Conservation (phyloP, 2,329 filamentous ascomycete genomes). For the Fusarium floridanum region DNA sequence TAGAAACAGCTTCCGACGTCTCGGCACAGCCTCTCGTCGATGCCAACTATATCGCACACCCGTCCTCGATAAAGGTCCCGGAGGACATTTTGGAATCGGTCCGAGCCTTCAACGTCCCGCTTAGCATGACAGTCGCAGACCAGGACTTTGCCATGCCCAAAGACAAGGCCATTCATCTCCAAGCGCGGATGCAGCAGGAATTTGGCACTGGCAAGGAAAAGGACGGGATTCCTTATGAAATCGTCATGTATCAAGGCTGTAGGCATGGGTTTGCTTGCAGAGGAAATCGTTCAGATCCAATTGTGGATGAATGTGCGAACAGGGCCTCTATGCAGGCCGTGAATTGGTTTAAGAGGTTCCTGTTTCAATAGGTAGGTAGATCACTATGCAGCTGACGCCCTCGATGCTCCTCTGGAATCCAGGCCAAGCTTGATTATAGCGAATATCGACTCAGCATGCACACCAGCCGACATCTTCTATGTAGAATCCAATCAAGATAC, state of each 20-base stretch:
- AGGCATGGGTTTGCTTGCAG: neutral
- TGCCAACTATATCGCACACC: neutral
- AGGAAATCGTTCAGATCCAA: neutral
- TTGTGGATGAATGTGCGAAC: neutral
- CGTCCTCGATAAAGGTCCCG: neutral
- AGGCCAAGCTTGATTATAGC: too few species aligned
- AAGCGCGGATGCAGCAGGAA: neutral
- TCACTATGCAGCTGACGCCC: too few species aligned
- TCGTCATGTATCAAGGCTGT: neutral
- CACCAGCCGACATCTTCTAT: too few species aligned
- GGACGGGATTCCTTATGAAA: neutral
- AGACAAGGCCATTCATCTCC: neutral
- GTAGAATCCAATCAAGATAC: too few species aligned
- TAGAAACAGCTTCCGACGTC: neutral
- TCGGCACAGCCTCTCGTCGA: neutral
- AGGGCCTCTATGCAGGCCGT: neutral
- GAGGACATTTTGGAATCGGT: neutral
- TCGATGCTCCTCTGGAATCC: too few species aligned
- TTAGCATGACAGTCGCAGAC: neutral
- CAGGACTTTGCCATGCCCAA: neutral
- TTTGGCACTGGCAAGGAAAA: neutral
- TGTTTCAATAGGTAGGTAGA: neutral
- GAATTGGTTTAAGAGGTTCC: neutral
- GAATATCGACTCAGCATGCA: too few species aligned
- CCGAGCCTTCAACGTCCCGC: neutral